Base-by-base conservation (phyloP, 345 rosid species). In the Brassica juncea region DNA sequence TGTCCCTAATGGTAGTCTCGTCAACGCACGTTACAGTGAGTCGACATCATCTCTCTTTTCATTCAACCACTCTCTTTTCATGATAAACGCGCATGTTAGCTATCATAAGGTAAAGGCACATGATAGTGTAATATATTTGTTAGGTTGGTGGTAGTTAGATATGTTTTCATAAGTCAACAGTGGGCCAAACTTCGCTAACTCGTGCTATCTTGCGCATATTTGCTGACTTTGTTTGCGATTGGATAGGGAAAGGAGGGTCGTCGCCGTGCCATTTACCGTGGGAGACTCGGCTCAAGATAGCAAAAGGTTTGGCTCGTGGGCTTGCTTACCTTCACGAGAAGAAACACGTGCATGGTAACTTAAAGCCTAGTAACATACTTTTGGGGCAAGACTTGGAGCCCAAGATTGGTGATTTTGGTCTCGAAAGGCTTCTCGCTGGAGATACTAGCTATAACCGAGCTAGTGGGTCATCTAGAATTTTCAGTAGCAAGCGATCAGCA, bases 11-110 rank as follows among this genome's bases (percentile, higher is more conserved):
- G 97, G 94, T 70, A 90, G 92, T 78, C 93, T 92, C 66, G 93
- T 93, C 71, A 88, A 88, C 64, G 90, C 98, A 21, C 98, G 96
- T 79, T 91, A 90, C 89, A 82, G 98, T 93, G 72, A 93, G 96
- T 85, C 70, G 34, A 78, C 72, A 15, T 10, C 71, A 35, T 39
- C 63, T 60, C 32, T 1, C 3, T 32, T 11, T 14, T 16, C 19
- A 16, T 64, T 32, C 35, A 23, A 58, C 31, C n/a, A 16, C 30
- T 59, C 44, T 8, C 21, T 61, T 5, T 19, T 39, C 16, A 59
- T 31, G 25, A 59, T 15, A 1, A 4, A 44, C 2, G 70, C 44
- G 58, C 8, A n/a, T 4, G 30, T 10, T 66, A 39, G 58, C 72
- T 54, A 37, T 35, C 65, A 63, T 6, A 16, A n/a, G 14, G 8